Evolutionary conservation across 169 alveolate species (phyloP).

Genomic region (Cystoisospora suis): DNA sequence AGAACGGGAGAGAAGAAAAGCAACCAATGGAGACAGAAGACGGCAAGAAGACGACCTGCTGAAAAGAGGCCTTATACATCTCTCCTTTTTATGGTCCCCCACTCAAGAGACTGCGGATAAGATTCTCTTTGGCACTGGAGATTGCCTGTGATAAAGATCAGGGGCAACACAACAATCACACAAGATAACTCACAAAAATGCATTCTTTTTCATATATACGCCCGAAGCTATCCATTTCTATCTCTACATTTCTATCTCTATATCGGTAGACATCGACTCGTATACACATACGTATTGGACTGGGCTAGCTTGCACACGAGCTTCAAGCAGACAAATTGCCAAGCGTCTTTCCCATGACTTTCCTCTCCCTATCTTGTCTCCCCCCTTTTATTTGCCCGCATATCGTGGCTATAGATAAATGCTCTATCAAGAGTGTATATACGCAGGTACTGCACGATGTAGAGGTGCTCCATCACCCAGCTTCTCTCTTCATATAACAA

Average conservation of each 20-base stretch:
- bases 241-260: background rate
- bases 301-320: too few relatives aligned
- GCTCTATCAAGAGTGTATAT: too few relatives aligned
- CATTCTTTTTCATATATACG: background rate
- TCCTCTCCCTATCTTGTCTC: too few relatives aligned
- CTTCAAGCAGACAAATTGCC: too few relatives aligned
- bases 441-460: too few relatives aligned
- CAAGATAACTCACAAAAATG: background rate
- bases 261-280: too few relatives aligned
- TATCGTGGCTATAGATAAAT: too few relatives aligned
- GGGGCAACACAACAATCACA: background rate
- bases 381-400: too few relatives aligned
- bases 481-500: too few relatives aligned
- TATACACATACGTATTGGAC: too few relatives aligned
- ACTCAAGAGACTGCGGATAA: slow-evolving; percentile 23
- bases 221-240: background rate
- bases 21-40: background rate
- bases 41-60: background rate
- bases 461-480: too few relatives aligned
- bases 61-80: background rate
- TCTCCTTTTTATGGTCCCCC: background rate
- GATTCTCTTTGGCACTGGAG: slow-evolving; percentile 24
- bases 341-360: too few relatives aligned
- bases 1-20: background rate
- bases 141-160: background rate